Base-by-base conservation (phyloP, 1,284 basidiomycete genomes). In the Thecaphora thlaspeos region DNA sequence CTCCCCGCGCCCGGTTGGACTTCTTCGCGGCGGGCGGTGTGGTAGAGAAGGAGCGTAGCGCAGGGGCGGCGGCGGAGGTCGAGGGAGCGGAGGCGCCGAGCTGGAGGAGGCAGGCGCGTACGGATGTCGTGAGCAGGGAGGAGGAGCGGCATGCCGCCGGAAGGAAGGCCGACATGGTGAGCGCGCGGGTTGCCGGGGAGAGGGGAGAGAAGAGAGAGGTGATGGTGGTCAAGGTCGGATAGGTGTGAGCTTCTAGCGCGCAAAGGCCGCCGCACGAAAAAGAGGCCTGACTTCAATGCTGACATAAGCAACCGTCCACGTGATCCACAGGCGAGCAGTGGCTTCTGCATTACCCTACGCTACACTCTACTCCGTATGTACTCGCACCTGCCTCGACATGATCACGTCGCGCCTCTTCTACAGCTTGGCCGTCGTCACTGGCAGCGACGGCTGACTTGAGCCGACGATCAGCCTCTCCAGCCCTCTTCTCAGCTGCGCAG, bases 1-100 rank as follows among this genome's bases (percentile, higher is more conserved):
- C 51, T 23, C 70, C 67, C n/a, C 63, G 63, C 41, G 55, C 65
- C 17, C 66, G 62, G 43, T 55, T 53, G 2, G 60, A 64, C 58
- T 72, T 72, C 41, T 66, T 68, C 41, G 43, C 39, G 3, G 49
- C 40, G 38, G 46, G 40, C 11, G 54, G 26, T 30, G 60, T 51
- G 10, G 61, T 61, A 52, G 55, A 55, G 43, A 70, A 63, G 17
- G 45, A 43, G 45, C 61, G 61, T 14, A 30, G 8, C 28, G 28
- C 7, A n/a, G n/a, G n/a, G n/a, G n/a, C n/a, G n/a, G n/a, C n/a
- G 32, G 32, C 15, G 11, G 32, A 7, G 32, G 32, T 34, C 32
- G 32, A 34, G 15, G 32, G 5, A 3, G 32, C 5, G 32, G 32
- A 5, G 26, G 26, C 5, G 26, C 26, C 12, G 15, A 34, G 32